A percentile compares a stretch with the other conserved stretches of the same genome.
Conservation (phyloP, 2,329 filamentous ascomycete genomes). For the Ploettnerulaceae sp. region DNA sequence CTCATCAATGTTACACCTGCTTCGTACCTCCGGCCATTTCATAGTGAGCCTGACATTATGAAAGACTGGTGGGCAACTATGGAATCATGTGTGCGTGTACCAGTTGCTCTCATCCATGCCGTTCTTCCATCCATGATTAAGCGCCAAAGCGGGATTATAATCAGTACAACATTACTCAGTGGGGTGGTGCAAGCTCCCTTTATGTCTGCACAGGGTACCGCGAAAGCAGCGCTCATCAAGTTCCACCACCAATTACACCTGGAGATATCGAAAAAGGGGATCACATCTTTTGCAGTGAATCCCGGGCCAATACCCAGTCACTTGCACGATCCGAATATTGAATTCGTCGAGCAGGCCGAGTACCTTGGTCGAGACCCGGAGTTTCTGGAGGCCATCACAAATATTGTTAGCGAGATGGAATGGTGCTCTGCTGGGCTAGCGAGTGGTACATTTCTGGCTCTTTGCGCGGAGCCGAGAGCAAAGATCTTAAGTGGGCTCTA, state of each 20-base stretch:
- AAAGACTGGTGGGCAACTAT: slow-evolving; percentile 19
- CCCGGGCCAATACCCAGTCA: slow-evolving; percentile 21
- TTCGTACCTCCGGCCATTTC: slow-evolving; percentile 11
- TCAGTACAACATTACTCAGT: slow-evolving; percentile 13
- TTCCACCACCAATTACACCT: slow-evolving; percentile 24
- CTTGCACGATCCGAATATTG: slow-evolving; percentile 15
- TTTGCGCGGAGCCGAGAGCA: slow-evolving; percentile 20
- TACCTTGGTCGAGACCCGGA: slow-evolving; percentile 15
- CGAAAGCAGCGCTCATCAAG: slow-evolving; percentile 21
- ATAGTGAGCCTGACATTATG: slow-evolving; percentile 13
- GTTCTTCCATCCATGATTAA: slow-evolving; percentile 23
- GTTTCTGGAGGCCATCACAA: slow-evolving; percentile 1
- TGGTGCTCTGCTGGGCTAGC: slow-evolving; percentile 21
- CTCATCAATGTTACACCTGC: slow-evolving; percentile 19
- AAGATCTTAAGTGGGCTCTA: slow-evolving; percentile 21
- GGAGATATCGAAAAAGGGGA: slow-evolving; percentile 22
- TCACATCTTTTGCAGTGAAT: slow-evolving; percentile 20
- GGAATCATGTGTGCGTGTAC: slow-evolving; percentile 9
- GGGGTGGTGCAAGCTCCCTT: slow-evolving; percentile 14
- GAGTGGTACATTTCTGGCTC: slow-evolving; percentile 21
- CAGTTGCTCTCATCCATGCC: slow-evolving; percentile 20
- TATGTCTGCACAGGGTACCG: slow-evolving; percentile 13
- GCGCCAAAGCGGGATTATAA: slow-evolving; percentile 19
- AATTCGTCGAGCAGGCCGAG: slow-evolving; percentile 3
- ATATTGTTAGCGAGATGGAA: slow-evolving; percentile 8